Conservation (phyloP, 177 flowering plant genomes). For the Vitis hybrid region DNA sequence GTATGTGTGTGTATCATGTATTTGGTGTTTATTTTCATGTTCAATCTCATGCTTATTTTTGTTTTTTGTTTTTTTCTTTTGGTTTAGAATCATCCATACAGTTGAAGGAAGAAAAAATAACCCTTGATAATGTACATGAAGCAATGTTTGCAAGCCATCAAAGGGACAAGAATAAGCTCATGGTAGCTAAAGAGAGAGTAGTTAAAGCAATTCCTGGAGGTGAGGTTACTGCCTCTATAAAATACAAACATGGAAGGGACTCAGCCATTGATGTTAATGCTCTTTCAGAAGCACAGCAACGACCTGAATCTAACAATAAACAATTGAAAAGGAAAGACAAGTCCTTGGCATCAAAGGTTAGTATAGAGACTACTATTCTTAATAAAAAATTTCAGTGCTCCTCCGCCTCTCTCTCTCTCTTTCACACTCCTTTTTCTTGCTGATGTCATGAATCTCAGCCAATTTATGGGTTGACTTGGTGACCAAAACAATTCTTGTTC, state of each 20-base stretch:
- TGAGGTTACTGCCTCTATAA: slow-evolving; percentile 21
- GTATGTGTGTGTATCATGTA: neutral
- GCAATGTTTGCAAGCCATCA: slow-evolving; percentile 20
- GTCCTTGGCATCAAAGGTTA: slow-evolving; percentile 23
- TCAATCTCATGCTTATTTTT: neutral
- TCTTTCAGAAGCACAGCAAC: slow-evolving; percentile 13
- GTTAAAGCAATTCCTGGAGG: slow-evolving; percentile 3
- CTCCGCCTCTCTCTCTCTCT: neutral
- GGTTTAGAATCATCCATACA: slow-evolving; percentile 31
- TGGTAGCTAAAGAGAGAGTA: slow-evolving; percentile 16
- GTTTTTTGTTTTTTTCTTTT: neutral
- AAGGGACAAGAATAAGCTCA: slow-evolving; percentile 13
- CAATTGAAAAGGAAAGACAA: slow-evolving; percentile 30
- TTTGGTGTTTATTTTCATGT: neutral
- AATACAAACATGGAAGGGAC: slow-evolving; percentile 22
- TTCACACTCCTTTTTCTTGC: neutral
- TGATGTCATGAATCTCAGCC: neutral
- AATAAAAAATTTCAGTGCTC: no score
- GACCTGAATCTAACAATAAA: slow-evolving; percentile 11
- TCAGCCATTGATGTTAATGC: slow-evolving; percentile 12
- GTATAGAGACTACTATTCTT: neutral
- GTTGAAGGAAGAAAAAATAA: slow-evolving; percentile 23
- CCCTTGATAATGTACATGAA: slow-evolving; percentile 22
- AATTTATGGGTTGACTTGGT: neutral
- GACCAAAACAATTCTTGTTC: slow-evolving; percentile 7